These are phyloP conservation scores for Ustilago hordei DNA, from an alignment of 1,284 basidiomycete genomes.

Conservation along the genomic window DNA sequence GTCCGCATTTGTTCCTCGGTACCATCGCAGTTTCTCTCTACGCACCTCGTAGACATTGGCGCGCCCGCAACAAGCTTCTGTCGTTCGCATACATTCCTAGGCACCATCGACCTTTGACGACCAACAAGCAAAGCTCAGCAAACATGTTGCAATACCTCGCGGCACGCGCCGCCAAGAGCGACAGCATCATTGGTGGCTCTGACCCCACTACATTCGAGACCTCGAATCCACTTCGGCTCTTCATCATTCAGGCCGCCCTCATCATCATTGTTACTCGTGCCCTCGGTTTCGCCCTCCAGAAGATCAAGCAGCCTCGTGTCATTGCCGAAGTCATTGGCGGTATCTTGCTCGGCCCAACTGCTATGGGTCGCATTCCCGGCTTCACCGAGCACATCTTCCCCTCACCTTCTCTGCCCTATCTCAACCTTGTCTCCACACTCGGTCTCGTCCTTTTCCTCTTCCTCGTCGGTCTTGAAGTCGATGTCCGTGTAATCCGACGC, in stretches of 20 bases:
- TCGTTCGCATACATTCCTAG: not conserved
- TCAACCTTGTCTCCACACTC: slow-evolving; percentile 90
- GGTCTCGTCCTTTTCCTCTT: slow-evolving; percentile 77
- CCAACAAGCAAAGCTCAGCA: not conserved
- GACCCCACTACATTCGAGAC: slow-evolving; percentile 77
- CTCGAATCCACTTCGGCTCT: slow-evolving; percentile 80
- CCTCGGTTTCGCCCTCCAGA: slow-evolving; percentile 76
- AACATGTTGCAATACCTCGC: slow-evolving; percentile 33
- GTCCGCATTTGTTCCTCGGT: not conserved
- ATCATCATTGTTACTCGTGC: slow-evolving; percentile 79
- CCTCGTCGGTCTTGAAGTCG: slow-evolving; percentile 92
- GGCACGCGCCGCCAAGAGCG: slow-evolving; percentile 46
- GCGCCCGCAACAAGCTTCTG: not conserved
- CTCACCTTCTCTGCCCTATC: slow-evolving; percentile 77
- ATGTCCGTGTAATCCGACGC: slow-evolving; percentile 78
- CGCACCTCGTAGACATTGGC: slow-evolving; percentile 15
- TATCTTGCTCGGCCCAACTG: slow-evolving; percentile 75
- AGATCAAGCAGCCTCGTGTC: slow-evolving; percentile 84
- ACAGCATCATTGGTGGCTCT: slow-evolving; percentile 75
- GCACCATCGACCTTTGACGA: not conserved
- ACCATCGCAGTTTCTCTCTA: slow-evolving; percentile 6
- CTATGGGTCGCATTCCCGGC: slow-evolving; percentile 63
- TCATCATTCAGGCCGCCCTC: slow-evolving; percentile 80
- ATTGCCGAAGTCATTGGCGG: slow-evolving; percentile 89
- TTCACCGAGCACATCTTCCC: slow-evolving; percentile 67